Base-by-base conservation (phyloP, 164 flowering plant species). In the Liriodendron chinense region DNA sequence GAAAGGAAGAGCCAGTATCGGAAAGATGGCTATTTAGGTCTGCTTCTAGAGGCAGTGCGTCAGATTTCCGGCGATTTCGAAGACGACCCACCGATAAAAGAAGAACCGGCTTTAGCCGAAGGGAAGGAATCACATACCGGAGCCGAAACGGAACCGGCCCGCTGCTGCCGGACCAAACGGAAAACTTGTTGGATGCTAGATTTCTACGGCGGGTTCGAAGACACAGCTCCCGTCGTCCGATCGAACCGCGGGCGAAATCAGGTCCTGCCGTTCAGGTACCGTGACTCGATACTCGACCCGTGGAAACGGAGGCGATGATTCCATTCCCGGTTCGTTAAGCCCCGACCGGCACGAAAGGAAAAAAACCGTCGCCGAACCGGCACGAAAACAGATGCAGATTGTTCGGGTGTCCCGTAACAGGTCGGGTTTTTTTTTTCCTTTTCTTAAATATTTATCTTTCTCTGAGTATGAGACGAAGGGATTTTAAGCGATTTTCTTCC, bases 281-380 rank as follows among this genome's bases (percentile, higher is more conserved):
- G 89, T 21, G 91, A 88, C 84, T 85, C 87, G 13, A 84, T 85
- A 47, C 74, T 85, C n/a, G 90, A 86, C 70, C 89, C 88, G 47
- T 80, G 81, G 85, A 82, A 77, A 26, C 79, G 75, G 63, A 59
- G 5, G 63, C 6, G 63, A 16, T 59, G 64, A 61, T n/a, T 61
- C 20, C 64, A 34, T 34, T 34, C 64, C n/a, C 64, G 18, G 23
- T n/a, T n/a, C 64, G 43, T 34, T 34, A 7, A 34, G 43, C 3
- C 43, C 43, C 43, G 43, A 34, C 43, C 43, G 43, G 43, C 43
- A 34, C 43, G 43, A 4, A 34, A 34, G 43, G 43, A 4, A 34
- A 57, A 57, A 57, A 57, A 57, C n/a, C 18, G n/a, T 20, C 69
- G 48, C 47, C 34, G 69, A 26, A 67, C 14, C 14, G 34, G 16